Evolutionary conservation across 345 rosid species (phyloP).

Genomic region (Alliaria petiolata): DNA sequence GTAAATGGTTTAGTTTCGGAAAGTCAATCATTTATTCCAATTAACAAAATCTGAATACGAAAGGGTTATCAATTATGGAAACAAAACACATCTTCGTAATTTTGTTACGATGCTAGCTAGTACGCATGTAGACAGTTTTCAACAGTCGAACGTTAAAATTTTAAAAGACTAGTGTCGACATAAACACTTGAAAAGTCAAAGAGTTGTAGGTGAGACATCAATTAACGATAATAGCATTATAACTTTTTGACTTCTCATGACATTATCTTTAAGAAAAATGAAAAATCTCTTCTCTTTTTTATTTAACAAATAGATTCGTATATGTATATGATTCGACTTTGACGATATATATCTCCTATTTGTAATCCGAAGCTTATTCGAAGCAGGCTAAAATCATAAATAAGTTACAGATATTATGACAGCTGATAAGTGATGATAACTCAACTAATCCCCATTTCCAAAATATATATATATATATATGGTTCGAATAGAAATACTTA

Average conservation of each 20-base stretch:
- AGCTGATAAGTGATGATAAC: no score
- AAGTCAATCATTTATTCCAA: background rate
- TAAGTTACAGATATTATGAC: no score
- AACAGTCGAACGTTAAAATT: background rate
- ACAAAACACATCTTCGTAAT: background rate
- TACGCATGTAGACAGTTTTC: background rate
- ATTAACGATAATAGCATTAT: background rate
- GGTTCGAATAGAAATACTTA: no score
- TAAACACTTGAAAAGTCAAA: slow-evolving; percentile 10
- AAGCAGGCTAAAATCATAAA: background rate
- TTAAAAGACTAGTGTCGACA: background rate
- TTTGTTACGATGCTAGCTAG: background rate
- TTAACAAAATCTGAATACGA: background rate
- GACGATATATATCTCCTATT: background rate
- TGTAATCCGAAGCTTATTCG: background rate
- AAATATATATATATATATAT: no score
- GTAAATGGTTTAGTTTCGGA: slow-evolving; percentile 4
- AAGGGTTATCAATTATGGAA: background rate
- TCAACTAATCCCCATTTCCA: no score
- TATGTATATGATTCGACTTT: background rate
- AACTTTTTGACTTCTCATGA: background rate
- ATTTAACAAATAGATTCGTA: background rate
- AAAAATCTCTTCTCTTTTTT: background rate
- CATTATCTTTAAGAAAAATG: background rate
- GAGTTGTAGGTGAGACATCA: background rate